Evolutionary conservation across 345 rosid genomes (phyloP).

Genomic region (Arabis hirsuta): DNA sequence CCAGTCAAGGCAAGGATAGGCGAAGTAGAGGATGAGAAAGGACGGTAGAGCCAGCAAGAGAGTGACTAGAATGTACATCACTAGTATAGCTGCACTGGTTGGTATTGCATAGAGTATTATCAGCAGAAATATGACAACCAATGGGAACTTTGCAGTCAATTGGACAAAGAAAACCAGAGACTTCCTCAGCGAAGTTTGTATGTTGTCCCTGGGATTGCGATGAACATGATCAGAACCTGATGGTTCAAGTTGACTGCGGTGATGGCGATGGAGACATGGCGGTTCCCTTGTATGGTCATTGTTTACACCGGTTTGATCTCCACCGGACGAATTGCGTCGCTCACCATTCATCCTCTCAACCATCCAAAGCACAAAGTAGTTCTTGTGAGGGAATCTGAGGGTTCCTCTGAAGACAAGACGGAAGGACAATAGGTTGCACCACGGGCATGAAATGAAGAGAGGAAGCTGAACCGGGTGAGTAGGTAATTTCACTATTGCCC

Average conservation of each 20-base stretch:
- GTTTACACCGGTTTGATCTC: slow-evolving; percentile 40
- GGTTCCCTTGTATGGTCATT: slow-evolving; percentile 47
- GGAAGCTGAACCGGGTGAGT: slow-evolving; percentile 84
- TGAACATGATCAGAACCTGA: slow-evolving; percentile 38
- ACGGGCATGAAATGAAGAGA: slow-evolving; percentile 84
- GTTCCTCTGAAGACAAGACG: slow-evolving; percentile 75
- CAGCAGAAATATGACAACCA: slow-evolving; percentile 81
- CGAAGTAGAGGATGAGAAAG: slow-evolving; percentile 82
- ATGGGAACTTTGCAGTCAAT: slow-evolving; percentile 85
- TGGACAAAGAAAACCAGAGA: slow-evolving; percentile 75
- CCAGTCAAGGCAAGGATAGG: slow-evolving; percentile 91
- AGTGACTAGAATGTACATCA: slow-evolving; percentile 75
- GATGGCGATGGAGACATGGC: slow-evolving; percentile 40
- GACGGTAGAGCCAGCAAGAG: slow-evolving; percentile 84
- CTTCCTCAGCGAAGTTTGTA: slow-evolving; percentile 62
- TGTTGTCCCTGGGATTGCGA: slow-evolving; percentile 28
- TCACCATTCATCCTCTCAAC: slow-evolving; percentile 88
- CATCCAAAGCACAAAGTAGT: slow-evolving; percentile 94
- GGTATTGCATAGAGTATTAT: slow-evolving; percentile 85
- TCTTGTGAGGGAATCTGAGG: slow-evolving; percentile 81
- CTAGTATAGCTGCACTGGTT: slow-evolving; percentile 81
- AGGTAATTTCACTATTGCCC: slow-evolving; percentile 78
- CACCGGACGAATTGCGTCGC: slow-evolving; percentile 50
- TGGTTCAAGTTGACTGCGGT: slow-evolving; percentile 47
- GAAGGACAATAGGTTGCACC: slow-evolving; percentile 86